A percentile compares a stretch with the other conserved stretches of the same genome.
Conservation (phyloP, 2,329 filamentous ascomycete genomes). For the Arthrobotrys conoides region DNA sequence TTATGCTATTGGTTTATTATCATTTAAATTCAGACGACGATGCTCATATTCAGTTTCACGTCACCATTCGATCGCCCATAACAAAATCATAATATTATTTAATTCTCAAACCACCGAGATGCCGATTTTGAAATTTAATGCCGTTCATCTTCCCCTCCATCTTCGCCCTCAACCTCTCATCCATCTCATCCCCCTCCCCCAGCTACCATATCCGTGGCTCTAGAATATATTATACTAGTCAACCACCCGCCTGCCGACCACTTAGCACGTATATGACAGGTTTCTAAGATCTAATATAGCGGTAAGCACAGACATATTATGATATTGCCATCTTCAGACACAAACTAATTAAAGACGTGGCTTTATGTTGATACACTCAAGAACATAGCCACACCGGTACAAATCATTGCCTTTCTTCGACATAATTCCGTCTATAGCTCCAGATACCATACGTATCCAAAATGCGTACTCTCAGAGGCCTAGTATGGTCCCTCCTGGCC, state of each 20-base stretch:
- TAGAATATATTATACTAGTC: not conserved
- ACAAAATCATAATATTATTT: slow-evolving; percentile 5
- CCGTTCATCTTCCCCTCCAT: not conserved
- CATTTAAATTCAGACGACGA: not conserved
- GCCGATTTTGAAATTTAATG: not conserved
- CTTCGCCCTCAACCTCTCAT: not conserved
- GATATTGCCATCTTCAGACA: no score
- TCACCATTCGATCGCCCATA: not conserved
- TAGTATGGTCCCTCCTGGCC: not conserved
- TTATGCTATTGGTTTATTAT: not conserved
- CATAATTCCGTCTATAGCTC: not conserved
- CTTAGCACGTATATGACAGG: no score
- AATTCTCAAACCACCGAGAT: not conserved
- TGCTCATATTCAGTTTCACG: not conserved
- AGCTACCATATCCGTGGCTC: not conserved
- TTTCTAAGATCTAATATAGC: no score
- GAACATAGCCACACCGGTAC: not conserved
- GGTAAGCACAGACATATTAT: no score
- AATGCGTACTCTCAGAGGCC: not conserved
- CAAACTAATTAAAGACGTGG: no score
- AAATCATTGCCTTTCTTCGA: no score
- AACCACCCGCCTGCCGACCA: no score
- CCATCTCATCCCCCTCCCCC: no score
- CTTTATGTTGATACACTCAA: not conserved
- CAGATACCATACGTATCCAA: not conserved